These are phyloP conservation scores for Madurella fahalii DNA, from an alignment of 2,329 filamentous ascomycete species.

Conservation along the genomic window DNA sequence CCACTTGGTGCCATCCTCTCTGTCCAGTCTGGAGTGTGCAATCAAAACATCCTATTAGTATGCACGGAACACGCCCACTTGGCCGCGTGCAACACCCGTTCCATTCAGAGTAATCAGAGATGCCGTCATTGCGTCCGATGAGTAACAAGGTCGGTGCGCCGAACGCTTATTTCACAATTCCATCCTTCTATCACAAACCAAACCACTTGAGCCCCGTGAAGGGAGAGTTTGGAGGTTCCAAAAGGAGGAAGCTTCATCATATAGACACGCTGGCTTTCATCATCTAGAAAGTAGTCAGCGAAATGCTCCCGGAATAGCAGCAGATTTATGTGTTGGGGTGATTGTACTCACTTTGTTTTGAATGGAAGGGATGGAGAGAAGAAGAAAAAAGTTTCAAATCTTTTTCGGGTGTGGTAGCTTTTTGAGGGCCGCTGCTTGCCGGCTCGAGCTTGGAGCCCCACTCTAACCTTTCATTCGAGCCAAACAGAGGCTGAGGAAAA, in stretches of 20 bases:
- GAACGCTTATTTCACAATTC: slow-evolving; percentile 97
- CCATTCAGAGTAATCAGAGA: slow-evolving; percentile 69
- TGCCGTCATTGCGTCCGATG: slow-evolving; percentile 96
- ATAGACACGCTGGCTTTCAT: slow-evolving; percentile 98
- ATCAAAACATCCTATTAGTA: not conserved
- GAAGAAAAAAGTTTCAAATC: slow-evolving; percentile 38
- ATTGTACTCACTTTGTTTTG: slow-evolving; percentile 80
- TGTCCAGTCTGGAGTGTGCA: too few relatives aligned
- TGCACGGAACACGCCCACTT: slow-evolving; percentile 10
- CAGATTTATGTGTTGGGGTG: slow-evolving; percentile 11
- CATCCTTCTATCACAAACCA: slow-evolving; percentile 59
- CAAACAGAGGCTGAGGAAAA: slow-evolving; percentile 15
- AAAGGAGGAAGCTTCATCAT: slow-evolving; percentile 72
- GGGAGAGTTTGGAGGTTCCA: slow-evolving; percentile 76
- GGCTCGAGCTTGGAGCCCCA: slow-evolving; percentile 11
- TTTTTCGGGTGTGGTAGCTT: slow-evolving; percentile 21
- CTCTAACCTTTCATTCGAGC: slow-evolving; percentile 10
- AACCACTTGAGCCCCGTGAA: slow-evolving; percentile 85
- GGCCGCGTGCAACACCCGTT: slow-evolving; percentile 20
- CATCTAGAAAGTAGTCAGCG: slow-evolving; percentile 60
- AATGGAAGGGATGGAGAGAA: slow-evolving; percentile 87
- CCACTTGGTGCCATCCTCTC: too few relatives aligned
- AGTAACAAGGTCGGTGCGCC: slow-evolving; percentile 97
- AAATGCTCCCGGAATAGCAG: not conserved
- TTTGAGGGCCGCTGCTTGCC: slow-evolving; percentile 25